These are phyloP conservation scores for Taphrina wiesneri DNA, from an alignment of 1,139 yeast genomes.

Conservation along the genomic window DNA sequence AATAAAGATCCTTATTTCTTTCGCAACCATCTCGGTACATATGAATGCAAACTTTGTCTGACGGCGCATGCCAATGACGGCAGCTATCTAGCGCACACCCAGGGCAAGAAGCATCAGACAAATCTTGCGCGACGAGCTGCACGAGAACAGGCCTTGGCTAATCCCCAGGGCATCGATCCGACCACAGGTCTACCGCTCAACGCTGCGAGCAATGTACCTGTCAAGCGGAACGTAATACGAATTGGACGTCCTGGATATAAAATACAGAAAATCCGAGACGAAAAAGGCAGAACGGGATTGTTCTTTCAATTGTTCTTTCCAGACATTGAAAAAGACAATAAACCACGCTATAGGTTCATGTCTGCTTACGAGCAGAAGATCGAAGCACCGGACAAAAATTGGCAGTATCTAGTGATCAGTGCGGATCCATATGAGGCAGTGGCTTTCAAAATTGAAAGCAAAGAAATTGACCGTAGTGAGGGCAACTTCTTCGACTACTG, in stretches of 20 bases:
- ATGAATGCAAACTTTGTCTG: slow-evolving; percentile 73
- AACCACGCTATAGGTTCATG: slow-evolving; percentile 72
- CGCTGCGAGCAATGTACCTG: slow-evolving; percentile 45
- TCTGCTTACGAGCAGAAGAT: slow-evolving; percentile 66
- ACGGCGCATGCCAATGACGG: slow-evolving; percentile 74
- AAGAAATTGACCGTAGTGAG: slow-evolving; percentile 54
- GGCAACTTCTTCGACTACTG: slow-evolving; percentile 63
- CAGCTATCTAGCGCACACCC: slow-evolving; percentile 76
- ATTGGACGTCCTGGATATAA: slow-evolving; percentile 74
- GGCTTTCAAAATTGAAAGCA: slow-evolving; percentile 66
- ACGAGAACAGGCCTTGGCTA: slow-evolving; percentile 42
- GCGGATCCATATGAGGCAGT: slow-evolving; percentile 85
- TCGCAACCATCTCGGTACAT: slow-evolving; percentile 68
- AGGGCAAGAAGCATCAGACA: slow-evolving; percentile 73
- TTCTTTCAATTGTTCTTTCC: slow-evolving; percentile 61
- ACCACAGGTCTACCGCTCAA: slow-evolving; percentile 39
- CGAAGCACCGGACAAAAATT: slow-evolving; percentile 49
- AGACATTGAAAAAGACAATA: slow-evolving; percentile 49
- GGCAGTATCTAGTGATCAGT: slow-evolving; percentile 70
- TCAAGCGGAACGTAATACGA: slow-evolving; percentile 58
- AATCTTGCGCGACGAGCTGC: slow-evolving; percentile 62
- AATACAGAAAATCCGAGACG: slow-evolving; percentile 66
- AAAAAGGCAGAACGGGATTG: slow-evolving; percentile 60
- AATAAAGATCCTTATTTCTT: slow-evolving; percentile 75
- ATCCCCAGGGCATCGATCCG: slow-evolving; percentile 37